Percentiles rank a stretch among this genome's conserved stretches.
phyloP scores from a whole-genome alignment of 164 flowering plant species.

The Platanus orientalis region DNA sequence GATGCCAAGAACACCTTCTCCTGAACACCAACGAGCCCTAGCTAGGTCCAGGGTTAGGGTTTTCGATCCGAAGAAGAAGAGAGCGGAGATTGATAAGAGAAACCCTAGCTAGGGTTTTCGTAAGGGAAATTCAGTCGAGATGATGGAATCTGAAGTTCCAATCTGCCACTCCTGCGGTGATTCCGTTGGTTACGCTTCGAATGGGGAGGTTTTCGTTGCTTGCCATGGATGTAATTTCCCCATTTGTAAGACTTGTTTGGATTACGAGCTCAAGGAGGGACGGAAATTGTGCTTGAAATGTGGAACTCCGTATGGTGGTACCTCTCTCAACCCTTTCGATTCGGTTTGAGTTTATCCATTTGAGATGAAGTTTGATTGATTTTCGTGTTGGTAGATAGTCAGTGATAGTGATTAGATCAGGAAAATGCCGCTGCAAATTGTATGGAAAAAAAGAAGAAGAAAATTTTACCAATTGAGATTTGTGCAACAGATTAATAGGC shows the following conservation, averaged over 20 bases:
- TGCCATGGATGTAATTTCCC: constrained; percentile 83
- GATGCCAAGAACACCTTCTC: constrained; percentile 15
- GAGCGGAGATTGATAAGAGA: not conserved
- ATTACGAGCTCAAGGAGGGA: constrained; percentile 71
- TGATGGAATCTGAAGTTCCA: constrained; percentile 80
- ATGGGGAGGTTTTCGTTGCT: constrained; percentile 74
- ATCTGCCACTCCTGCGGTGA: constrained; percentile 79
- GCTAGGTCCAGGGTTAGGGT: constrained; percentile 13
- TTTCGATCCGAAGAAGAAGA: constrained; percentile 3
- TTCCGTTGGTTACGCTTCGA: constrained; percentile 41
- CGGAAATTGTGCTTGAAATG: constrained; percentile 69
- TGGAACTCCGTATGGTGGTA: constrained; percentile 48
- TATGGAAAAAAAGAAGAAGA: too few relatives aligned
- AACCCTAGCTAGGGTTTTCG: not conserved
- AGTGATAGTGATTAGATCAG: too few relatives aligned
- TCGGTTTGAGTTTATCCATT: not conserved
- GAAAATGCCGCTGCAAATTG: too few relatives aligned
- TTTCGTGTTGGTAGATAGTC: not conserved
- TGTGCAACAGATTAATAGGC: too few relatives aligned
- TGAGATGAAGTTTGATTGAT: not conserved
- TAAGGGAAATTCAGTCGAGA: constrained; percentile 15
- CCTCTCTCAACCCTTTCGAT: constrained; percentile 7
- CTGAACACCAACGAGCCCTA: constrained; percentile 11
- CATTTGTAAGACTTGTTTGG: constrained; percentile 65
- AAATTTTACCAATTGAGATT: too few relatives aligned